A percentile compares a stretch with the other conserved stretches of the same genome.
These are phyloP conservation scores for Xylariales sp. DNA, from an alignment of 2,329 filamentous ascomycete species.

Conservation along the genomic window DNA sequence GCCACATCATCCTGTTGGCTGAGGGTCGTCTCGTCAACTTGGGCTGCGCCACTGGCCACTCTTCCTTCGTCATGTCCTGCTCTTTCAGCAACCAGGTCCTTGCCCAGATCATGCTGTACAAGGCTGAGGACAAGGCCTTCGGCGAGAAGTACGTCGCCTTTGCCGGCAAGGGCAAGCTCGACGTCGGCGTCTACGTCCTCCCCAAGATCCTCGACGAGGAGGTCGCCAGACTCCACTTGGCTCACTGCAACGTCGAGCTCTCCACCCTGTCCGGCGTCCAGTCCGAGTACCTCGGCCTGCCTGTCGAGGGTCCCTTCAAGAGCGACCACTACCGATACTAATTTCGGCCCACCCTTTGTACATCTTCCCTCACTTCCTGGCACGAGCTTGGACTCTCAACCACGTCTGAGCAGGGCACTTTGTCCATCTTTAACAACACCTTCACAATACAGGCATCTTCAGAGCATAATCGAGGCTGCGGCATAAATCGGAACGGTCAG, in stretches of 20 bases:
- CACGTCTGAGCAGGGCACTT: background rate
- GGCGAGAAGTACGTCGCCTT: conserved; percentile 95
- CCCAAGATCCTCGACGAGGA: conserved; percentile 99
- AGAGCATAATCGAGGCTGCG: conserved; percentile 16
- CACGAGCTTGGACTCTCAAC: too few species aligned
- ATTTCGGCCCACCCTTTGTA: conserved; percentile 22
- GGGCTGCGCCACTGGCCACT: conserved; percentile 98
- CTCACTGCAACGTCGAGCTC: conserved; percentile 92
- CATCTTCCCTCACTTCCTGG: background rate
- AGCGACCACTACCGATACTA: conserved; percentile 79
- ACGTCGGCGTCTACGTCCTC: conserved; percentile 89
- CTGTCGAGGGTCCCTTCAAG: conserved; percentile 91
- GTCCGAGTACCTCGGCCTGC: conserved; percentile 90
- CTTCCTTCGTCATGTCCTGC: conserved; percentile 99
- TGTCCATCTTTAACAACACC: background rate
- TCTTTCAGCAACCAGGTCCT: conserved; percentile 99
- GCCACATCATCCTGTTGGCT: conserved; percentile 96
- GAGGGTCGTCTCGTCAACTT: conserved; percentile 99
- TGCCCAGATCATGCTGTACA: conserved; percentile 97
- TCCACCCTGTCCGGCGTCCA: conserved; percentile 80
- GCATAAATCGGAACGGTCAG: conserved; percentile 19
- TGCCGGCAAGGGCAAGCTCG: conserved; percentile 85
- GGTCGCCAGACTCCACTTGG: conserved; percentile 89
- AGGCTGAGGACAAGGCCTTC: conserved; percentile 83
- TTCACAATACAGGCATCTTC: conserved; percentile 4